Conservation (phyloP, 2,329 filamentous ascomycete genomes). For the Tolypocladium guangdongense region DNA sequence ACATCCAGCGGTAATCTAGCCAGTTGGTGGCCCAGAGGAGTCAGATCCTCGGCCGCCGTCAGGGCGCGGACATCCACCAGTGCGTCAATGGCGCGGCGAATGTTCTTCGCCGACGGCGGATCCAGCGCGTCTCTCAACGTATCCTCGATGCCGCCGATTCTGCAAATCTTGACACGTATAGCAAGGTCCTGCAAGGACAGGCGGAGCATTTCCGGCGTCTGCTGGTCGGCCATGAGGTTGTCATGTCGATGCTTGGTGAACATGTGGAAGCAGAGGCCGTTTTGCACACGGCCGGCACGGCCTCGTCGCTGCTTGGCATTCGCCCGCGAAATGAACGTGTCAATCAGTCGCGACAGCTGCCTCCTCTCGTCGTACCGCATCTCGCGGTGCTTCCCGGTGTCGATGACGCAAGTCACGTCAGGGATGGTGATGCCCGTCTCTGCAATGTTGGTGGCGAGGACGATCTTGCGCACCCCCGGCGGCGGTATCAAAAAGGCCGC, state of each 20-base stretch:
- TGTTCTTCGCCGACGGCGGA: slow-evolving; percentile 83
- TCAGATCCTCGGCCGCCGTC: slow-evolving; percentile 71
- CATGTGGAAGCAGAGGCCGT: slow-evolving; percentile 89
- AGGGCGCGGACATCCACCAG: slow-evolving; percentile 87
- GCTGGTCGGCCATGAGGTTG: slow-evolving; percentile 74
- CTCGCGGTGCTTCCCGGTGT: slow-evolving; percentile 93
- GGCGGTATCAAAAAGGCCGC: slow-evolving; percentile 82
- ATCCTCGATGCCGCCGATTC: slow-evolving; percentile 84
- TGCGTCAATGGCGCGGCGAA: slow-evolving; percentile 83
- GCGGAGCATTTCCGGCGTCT: slow-evolving; percentile 92
- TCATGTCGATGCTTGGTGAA: slow-evolving; percentile 89
- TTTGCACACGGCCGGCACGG: slow-evolving; percentile 87
- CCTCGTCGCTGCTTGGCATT: slow-evolving; percentile 94
- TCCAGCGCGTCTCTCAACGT: slow-evolving; percentile 83
- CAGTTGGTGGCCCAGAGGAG: slow-evolving; percentile 74
- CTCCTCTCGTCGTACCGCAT: slow-evolving; percentile 93
- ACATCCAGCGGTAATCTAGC: slow-evolving; percentile 87
- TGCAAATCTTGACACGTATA: slow-evolving; percentile 95
- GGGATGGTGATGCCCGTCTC: slow-evolving; percentile 98
- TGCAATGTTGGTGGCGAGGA: slow-evolving; percentile 94
- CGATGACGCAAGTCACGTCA: slow-evolving; percentile 92
- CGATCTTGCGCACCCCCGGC: slow-evolving; percentile 75
- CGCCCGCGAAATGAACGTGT: slow-evolving; percentile 89
- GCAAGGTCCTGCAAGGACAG: slow-evolving; percentile 90
- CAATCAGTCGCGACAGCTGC: slow-evolving; percentile 81